phyloP scores from a whole-genome alignment of 2,329 filamentous ascomycete genomes.

The Aspergillus novoparasiticus region DNA sequence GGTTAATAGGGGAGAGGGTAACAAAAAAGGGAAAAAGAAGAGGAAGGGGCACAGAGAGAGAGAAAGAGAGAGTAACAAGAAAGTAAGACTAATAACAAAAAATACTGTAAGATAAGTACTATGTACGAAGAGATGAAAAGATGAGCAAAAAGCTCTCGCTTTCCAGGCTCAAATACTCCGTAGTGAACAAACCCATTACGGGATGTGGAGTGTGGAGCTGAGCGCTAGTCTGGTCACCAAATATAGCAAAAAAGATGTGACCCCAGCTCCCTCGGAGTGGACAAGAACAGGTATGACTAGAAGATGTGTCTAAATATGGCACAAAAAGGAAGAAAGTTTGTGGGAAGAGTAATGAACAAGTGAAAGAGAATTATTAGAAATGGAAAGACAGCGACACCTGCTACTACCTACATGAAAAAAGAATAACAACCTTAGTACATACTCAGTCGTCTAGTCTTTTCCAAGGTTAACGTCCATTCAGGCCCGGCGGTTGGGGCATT shows the following conservation, averaged over 20 bases:
- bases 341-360: not conserved
- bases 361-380: not conserved
- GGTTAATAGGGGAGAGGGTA: not conserved
- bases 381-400: not conserved
- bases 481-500: not conserved
- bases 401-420: not conserved
- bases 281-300: not conserved
- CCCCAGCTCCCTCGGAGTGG: not conserved
- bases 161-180: not conserved
- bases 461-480: not conserved
- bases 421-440: not conserved
- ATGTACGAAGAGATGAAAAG: not conserved
- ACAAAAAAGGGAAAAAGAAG: not conserved
- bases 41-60: not conserved
- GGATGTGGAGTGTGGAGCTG: slow-evolving; percentile 15
- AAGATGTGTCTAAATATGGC: not conserved
- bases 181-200: not conserved
- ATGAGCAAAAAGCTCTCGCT: not conserved
- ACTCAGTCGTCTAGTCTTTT: no score
- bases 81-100: slow-evolving; percentile 5
- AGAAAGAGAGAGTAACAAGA: not conserved
- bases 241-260: slow-evolving; percentile 6
- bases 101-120: slow-evolving; percentile 8
- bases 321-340: no score
- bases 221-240: slow-evolving; percentile 7